Percentiles rank a stretch among this genome's conserved stretches.
These are phyloP conservation scores for Globisporangium yorkense DNA, from an alignment of 352 stramenopile genomes.

Conservation along the genomic window DNA sequence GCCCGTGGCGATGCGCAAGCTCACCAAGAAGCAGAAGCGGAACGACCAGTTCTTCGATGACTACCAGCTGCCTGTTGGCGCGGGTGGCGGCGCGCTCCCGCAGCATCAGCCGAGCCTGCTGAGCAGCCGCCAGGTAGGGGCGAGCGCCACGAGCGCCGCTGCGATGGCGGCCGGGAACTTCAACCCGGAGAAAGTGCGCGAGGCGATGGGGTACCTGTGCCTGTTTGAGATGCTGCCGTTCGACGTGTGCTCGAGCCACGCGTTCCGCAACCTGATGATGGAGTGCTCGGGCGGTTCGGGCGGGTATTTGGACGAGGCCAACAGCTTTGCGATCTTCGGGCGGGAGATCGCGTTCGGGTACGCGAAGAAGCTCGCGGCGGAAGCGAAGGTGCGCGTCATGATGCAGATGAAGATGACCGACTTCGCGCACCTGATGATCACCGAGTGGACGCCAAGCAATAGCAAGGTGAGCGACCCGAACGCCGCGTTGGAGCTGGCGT, in stretches of 20 bases:
- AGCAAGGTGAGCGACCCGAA: neutral
- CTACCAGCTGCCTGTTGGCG: conserved; percentile 14
- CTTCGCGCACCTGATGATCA: conserved; percentile 50
- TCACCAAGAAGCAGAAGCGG: conserved; percentile 34
- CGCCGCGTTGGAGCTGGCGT: conserved; percentile 3
- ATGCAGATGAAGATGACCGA: conserved; percentile 59
- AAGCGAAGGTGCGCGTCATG: conserved; percentile 35
- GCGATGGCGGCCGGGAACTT: conserved; percentile 12
- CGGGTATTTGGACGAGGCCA: conserved; percentile 31
- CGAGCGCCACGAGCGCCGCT: neutral
- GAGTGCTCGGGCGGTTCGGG: conserved; percentile 40
- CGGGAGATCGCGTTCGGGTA: conserved; percentile 41
- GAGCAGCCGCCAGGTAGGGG: neutral
- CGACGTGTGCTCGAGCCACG: conserved; percentile 51
- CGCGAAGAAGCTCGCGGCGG: conserved; percentile 46
- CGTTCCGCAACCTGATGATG: conserved; percentile 48
- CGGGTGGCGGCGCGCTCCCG: neutral
- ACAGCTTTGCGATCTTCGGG: conserved; percentile 32
- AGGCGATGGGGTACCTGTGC: conserved; percentile 54
- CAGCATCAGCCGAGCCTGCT: conserved; percentile 12
- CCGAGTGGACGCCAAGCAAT: conserved; percentile 31
- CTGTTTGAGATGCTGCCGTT: conserved; percentile 68
- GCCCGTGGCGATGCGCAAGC: conserved; percentile 2
- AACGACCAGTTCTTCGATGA: conserved; percentile 38
- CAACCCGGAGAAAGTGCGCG: conserved; percentile 50